These are phyloP conservation scores for Leccinum subspadiceum DNA, from an alignment of 1,284 basidiomycete species.

Conservation along the genomic window DNA sequence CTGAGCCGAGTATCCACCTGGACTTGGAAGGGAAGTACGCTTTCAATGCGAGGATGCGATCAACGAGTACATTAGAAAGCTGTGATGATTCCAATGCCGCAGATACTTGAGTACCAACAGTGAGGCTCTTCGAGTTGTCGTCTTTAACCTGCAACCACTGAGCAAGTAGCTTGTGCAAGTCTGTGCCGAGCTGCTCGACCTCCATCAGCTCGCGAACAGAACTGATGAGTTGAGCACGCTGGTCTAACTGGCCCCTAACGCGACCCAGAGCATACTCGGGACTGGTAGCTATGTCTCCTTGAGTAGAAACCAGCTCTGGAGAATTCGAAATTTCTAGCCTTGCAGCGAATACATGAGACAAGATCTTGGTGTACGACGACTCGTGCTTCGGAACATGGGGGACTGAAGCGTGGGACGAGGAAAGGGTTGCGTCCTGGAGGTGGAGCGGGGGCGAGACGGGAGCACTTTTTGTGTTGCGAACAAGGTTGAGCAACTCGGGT, in stretches of 20 bases:
- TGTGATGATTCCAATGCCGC: conserved; percentile 49
- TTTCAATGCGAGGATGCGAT: conserved; percentile 58
- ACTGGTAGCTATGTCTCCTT: conserved; percentile 75
- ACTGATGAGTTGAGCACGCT: conserved; percentile 61
- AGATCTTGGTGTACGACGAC: conserved; percentile 86
- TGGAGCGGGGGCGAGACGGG: conserved; percentile 43
- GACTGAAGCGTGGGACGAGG: conserved; percentile 24
- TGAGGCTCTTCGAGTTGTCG: conserved; percentile 55
- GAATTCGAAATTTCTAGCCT: conserved; percentile 86
- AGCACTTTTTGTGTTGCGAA: conserved; percentile 40
- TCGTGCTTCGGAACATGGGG: conserved; percentile 86
- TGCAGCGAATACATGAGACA: conserved; percentile 80
- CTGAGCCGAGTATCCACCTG: conserved; percentile 96
- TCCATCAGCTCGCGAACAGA: conserved; percentile 63
- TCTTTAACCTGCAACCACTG: conserved; percentile 77
- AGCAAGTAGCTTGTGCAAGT: conserved; percentile 71
- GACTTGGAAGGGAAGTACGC: conserved; percentile 66
- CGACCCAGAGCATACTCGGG: conserved; percentile 95
- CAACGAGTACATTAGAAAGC: conserved; percentile 44
- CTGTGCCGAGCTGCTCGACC: conserved; percentile 45
- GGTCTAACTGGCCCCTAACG: conserved; percentile 78
- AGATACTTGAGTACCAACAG: conserved; percentile 62
- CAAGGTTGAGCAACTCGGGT: conserved; percentile 47
- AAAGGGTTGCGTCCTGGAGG: conserved; percentile 39
- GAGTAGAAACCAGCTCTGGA: conserved; percentile 65